Base-by-base conservation (phyloP, 2,329 filamentous ascomycete species). In the Metarhizium guizhouense region DNA sequence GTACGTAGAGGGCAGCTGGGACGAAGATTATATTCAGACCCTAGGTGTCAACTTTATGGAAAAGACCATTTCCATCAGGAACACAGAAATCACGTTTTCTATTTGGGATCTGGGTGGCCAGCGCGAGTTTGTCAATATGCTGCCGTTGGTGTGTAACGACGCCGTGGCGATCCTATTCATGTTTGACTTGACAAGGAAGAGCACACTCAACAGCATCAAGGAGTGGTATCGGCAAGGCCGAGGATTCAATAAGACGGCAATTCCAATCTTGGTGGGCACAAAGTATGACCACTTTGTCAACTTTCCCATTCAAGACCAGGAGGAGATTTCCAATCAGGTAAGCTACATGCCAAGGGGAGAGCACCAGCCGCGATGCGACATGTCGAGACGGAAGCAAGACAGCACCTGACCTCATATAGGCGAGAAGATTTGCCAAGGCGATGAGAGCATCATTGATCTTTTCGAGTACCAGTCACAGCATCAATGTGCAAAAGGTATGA, bases 221-320 rank as follows among this genome's bases (percentile, higher is more conserved):
- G 94, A 99, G 71, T 99, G 94, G 94, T 99, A 99, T 70, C 84
- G 94, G 55, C 94, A 99, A 74, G 94, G 94, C 51, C 83, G 94
- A 61, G 94, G 94, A 29, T 99, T 99, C 80, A 99, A 99, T 80
- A 99, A 99, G 80, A 99, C 94, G 14, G 94, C 94, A n/a, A 99
- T 99, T 63, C 94, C 94, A 0, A 96, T 99, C 67, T 74, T 99
- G 29, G 90, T 99, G 18, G 94, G 94, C 58, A 99, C 94, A 40
- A 99, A 99, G 73, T 99, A 97, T 71, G 94, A 99, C 67, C 94
- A 97, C 69, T 99, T 99, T 75, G 93, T 99, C 73, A 99, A 97
- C 74, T 96, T 99, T 67, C 92, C 94, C 0, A 83, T 89, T 47
- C 93, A 97, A 69, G 94, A 99, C 68, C 94, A 99, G 70, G 94